Conservation (phyloP, 768 basidiomycete genomes). For the Kwoniella pini region DNA sequence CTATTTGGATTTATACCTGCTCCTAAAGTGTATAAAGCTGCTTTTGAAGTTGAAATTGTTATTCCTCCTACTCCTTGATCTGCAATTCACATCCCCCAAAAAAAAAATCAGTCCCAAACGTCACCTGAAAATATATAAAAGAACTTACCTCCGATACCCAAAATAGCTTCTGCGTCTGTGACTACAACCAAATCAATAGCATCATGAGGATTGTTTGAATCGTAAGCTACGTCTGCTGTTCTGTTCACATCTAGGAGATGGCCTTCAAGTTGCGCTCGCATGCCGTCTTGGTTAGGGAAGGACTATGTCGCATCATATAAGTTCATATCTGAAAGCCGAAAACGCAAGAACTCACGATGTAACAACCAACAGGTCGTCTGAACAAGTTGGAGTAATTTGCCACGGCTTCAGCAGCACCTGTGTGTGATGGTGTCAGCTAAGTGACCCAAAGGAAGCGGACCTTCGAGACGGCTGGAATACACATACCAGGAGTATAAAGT, state of each 20-base stretch:
- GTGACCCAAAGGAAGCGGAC: not conserved
- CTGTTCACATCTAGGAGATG: constrained; percentile 50
- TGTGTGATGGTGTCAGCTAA: not conserved
- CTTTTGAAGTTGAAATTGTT: constrained; percentile 63
- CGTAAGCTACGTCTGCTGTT: constrained; percentile 50
- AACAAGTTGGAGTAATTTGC: constrained; percentile 80
- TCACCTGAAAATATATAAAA: not conserved
- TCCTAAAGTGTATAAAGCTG: constrained; percentile 63
- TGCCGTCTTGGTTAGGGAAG: constrained; percentile 65
- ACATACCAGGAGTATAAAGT: constrained; percentile 78
- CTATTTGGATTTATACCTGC: constrained; percentile 56
- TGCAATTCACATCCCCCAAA: constrained; percentile 8
- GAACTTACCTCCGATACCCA: constrained; percentile 64
- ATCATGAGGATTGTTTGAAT: constrained; percentile 41
- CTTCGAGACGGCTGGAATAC: not conserved
- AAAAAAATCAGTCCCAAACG: not conserved
- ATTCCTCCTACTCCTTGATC: constrained; percentile 70
- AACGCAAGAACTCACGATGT: constrained; percentile 9
- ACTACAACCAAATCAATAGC: constrained; percentile 75
- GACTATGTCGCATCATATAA: constrained; percentile 57
- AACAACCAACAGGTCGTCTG: constrained; percentile 61
- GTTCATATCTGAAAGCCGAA: not conserved
- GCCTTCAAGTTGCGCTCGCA: constrained; percentile 69
- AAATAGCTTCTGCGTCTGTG: constrained; percentile 80
- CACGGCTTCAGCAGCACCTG: constrained; percentile 68